phyloP scores from a whole-genome alignment of 306 rosid species.

The Rosa rugosa region DNA sequence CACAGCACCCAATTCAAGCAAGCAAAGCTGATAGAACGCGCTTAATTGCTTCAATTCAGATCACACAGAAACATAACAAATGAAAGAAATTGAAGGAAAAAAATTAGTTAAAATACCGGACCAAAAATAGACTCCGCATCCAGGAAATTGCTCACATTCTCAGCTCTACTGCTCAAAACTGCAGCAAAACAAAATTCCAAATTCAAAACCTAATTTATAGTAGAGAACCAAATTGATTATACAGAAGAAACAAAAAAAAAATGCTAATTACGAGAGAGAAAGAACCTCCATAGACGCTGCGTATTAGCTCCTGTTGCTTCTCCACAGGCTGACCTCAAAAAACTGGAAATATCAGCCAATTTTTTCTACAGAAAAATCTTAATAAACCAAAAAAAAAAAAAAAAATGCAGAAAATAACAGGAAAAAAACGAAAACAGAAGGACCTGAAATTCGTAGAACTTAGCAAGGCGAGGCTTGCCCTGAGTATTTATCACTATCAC shows the following conservation, averaged over 20 bases:
- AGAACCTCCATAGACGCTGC: conserved; percentile 80
- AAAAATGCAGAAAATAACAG: background rate
- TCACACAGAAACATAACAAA: background rate
- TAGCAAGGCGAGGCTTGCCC: conserved; percentile 91
- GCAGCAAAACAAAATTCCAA: conserved; percentile 8
- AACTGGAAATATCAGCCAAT: conserved; percentile 14
- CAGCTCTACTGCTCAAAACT: conserved; percentile 91
- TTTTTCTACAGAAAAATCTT: conserved; percentile 2
- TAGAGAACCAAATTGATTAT: background rate
- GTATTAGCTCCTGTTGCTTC: conserved; percentile 85
- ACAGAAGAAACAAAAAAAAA: background rate
- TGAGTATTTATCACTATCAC: conserved; percentile 88
- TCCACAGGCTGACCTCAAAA: conserved; percentile 69
- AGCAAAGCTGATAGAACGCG: background rate
- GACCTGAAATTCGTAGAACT: conserved; percentile 83
- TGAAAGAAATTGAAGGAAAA: background rate
- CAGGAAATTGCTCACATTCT: conserved; percentile 83
- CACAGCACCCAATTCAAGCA: background rate
- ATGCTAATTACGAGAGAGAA: conserved; percentile 2
- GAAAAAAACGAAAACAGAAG: conserved; percentile 11
- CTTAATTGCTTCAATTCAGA: background rate
- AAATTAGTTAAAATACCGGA: conserved; percentile 42
- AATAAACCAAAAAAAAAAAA: background rate
- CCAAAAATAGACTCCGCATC: conserved; percentile 84
- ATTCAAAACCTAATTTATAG: background rate